Evolutionary conservation across 352 stramenopile genomes (phyloP).

Genomic region (Globisporangium cederbergense): DNA sequence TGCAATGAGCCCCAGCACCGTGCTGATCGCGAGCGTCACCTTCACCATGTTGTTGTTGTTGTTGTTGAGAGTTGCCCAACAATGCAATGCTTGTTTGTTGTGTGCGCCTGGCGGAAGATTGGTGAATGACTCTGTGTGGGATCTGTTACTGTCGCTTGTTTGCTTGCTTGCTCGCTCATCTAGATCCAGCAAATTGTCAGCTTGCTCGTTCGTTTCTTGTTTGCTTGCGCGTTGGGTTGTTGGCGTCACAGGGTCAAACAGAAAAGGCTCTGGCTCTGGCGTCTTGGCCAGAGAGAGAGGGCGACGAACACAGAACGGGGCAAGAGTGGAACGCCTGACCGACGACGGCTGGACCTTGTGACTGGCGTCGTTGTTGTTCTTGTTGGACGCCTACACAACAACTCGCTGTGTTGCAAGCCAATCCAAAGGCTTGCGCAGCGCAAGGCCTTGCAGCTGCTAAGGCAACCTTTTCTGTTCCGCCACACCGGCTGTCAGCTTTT

Average conservation of each 20-base stretch:
- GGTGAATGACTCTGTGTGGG: constrained; percentile 3
- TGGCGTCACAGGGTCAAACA: constrained; percentile 1
- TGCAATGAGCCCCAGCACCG: constrained; percentile 7
- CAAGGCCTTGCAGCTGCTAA: neutral
- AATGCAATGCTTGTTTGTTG: constrained; percentile 7
- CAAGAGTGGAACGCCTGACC: constrained; percentile 6
- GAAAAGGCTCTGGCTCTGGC: neutral
- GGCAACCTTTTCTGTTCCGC: constrained; percentile 6
- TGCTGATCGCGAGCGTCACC: neutral
- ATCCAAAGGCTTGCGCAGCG: neutral
- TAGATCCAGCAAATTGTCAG: neutral
- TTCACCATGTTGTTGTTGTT: constrained; percentile 7
- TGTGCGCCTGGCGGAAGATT: neutral
- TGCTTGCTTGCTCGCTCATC: neutral
- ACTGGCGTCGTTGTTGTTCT: neutral
- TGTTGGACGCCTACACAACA: neutral
- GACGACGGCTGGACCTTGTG: neutral
- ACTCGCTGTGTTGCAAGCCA: neutral
- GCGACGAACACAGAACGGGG: neutral
- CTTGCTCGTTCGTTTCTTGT: neutral
- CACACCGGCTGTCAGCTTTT: constrained; percentile 2
- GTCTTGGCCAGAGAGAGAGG: constrained; percentile 7
- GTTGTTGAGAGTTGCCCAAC: neutral
- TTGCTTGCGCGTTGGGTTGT: neutral
- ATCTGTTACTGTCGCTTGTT: neutral